Percentiles rank a stretch among this genome's conserved stretches.
Evolutionary conservation across 768 basidiomycete species (phyloP).

Genomic region (Lyophyllum decastes): DNA sequence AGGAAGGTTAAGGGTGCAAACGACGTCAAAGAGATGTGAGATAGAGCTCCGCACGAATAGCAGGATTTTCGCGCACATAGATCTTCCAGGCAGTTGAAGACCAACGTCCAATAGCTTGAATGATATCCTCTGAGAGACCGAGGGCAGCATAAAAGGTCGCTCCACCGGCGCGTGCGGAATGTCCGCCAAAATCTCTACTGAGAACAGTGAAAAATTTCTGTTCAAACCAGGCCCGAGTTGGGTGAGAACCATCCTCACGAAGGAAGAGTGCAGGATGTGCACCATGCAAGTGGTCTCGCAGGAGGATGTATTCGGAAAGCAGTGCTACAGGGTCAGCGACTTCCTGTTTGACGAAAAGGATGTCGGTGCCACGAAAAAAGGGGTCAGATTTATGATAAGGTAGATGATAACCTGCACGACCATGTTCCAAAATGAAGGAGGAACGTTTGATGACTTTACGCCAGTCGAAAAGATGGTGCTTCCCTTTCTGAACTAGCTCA

Average conservation of each 20-base stretch:
- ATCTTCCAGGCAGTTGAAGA: conserved; percentile 24
- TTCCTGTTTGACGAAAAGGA: conserved; percentile 19
- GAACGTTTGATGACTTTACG: conserved; percentile 25
- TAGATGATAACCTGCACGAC: conserved; percentile 17
- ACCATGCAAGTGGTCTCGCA: conserved; percentile 16
- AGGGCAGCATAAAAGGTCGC: conserved; percentile 26
- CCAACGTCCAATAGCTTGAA: conserved; percentile 25
- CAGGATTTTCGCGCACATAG: conserved; percentile 22
- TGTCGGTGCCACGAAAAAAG: conserved; percentile 26
- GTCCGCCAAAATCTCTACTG: conserved; percentile 18
- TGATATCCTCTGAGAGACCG: conserved; percentile 22
- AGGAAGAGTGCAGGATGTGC: conserved; percentile 19
- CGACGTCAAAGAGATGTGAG: neutral
- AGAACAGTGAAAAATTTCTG: conserved; percentile 16
- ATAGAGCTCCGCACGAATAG: neutral
- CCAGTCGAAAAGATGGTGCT: conserved; percentile 16
- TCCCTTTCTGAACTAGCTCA: conserved; percentile 20
- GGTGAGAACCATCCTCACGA: conserved; percentile 19
- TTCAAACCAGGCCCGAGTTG: conserved; percentile 24
- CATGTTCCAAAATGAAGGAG: neutral
- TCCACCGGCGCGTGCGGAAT: conserved; percentile 18
- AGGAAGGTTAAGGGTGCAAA: neutral
- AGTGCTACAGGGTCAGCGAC: conserved; percentile 20
- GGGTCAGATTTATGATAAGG: conserved; percentile 31
- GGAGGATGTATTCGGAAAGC: conserved; percentile 10